These are phyloP conservation scores for Diplocarpon mali DNA, from an alignment of 2,329 filamentous ascomycete genomes.

Conservation along the genomic window DNA sequence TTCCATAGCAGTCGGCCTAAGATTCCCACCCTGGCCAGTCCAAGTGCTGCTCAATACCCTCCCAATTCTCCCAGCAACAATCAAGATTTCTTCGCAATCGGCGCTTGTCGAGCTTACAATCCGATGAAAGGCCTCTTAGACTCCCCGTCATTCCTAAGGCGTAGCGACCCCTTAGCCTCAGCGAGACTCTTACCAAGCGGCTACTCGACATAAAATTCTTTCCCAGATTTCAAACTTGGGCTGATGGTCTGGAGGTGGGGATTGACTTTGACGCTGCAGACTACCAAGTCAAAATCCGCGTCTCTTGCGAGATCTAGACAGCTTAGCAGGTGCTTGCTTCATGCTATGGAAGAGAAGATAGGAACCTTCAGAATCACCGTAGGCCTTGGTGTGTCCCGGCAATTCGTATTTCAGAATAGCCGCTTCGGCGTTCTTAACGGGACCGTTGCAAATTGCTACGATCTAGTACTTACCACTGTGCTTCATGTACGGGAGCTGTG, in stretches of 20 bases:
- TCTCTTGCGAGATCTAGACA: conserved; percentile 33
- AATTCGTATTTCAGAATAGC: conserved; percentile 33
- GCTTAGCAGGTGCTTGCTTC: neutral
- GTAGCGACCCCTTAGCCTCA: conserved; percentile 34
- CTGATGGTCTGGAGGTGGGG: conserved; percentile 32
- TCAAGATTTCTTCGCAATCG: conserved; percentile 27
- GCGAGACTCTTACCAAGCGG: conserved; percentile 33
- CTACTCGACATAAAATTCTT: conserved; percentile 40
- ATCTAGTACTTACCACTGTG: conserved; percentile 31
- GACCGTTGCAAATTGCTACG: conserved; percentile 39
- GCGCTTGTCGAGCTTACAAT: conserved; percentile 39
- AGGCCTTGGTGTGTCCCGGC: conserved; percentile 30
- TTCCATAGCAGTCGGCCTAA: conserved; percentile 8
- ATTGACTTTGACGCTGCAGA: conserved; percentile 35
- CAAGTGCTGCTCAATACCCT: conserved; percentile 35
- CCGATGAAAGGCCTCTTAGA: conserved; percentile 35
- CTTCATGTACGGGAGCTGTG: conserved; percentile 28
- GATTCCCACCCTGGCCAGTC: conserved; percentile 4
- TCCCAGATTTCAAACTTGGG: conserved; percentile 34
- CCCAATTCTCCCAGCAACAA: conserved; percentile 37
- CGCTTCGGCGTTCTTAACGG: conserved; percentile 30
- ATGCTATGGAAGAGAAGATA: neutral
- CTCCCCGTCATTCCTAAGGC: conserved; percentile 31
- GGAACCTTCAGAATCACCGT: conserved; percentile 30
- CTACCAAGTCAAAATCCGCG: conserved; percentile 36